phyloP scores from a whole-genome alignment of 2,329 filamentous ascomycete genomes.

The Colletotrichum sp. region DNA sequence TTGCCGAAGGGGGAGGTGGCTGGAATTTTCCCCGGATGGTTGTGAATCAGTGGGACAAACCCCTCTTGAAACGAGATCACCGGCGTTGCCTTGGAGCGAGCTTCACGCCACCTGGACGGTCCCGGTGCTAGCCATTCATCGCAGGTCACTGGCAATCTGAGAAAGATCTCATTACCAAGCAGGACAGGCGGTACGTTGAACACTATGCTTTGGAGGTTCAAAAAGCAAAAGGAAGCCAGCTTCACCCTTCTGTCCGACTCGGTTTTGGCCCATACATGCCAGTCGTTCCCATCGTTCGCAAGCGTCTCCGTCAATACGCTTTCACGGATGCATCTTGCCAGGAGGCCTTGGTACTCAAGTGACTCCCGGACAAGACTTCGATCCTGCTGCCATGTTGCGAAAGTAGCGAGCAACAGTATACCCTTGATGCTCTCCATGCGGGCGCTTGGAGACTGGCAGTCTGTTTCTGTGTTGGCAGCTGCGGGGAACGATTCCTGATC shows the following conservation, averaged over 20 bases:
- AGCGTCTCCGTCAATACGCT: neutral
- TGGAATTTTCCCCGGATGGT: neutral
- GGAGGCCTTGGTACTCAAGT: neutral
- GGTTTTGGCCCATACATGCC: neutral
- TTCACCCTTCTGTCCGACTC: neutral
- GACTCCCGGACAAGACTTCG: neutral
- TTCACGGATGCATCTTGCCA: neutral
- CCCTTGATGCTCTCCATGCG: neutral
- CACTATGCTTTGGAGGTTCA: conserved; percentile 1
- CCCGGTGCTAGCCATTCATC: neutral
- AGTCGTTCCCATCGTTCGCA: neutral
- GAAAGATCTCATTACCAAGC: neutral
- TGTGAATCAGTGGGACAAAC: neutral
- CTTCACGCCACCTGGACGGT: neutral
- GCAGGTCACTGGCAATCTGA: neutral
- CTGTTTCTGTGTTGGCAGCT: neutral
- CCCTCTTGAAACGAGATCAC: neutral
- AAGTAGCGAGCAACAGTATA: neutral
- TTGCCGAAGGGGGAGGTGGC: neutral
- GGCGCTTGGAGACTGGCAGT: neutral
- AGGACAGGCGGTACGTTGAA: neutral
- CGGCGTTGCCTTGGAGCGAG: neutral
- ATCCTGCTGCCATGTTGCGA: neutral
- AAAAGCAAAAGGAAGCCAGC: neutral
- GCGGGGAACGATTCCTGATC: neutral